Base-by-base conservation (phyloP, 208 protist species). In the Leishmania arabica region DNA sequence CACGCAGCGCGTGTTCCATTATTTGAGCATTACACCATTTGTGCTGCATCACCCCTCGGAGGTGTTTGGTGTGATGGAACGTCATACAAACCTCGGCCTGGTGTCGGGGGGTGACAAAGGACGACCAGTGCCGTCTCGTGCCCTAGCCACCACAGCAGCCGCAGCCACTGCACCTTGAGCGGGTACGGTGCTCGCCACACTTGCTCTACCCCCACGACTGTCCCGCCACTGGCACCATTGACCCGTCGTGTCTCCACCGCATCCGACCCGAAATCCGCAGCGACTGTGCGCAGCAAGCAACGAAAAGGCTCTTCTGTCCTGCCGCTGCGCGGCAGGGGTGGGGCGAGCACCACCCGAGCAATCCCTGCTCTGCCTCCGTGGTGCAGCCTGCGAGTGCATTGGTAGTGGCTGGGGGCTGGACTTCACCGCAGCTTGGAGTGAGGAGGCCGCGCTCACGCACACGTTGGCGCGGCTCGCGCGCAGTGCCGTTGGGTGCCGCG, bases 11-110 rank as follows among this genome's bases (percentile, higher is more conserved):
- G 70, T 84, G 17, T 95, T 95, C 75, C 86, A 93, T 76, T 78
- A 81, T 56, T 86, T 91, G 83, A 89, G 93, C 71, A 82, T 95
- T n/a, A 73, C 94, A 3, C 90, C 91, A 21, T 93, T 89, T 60
- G 90, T 90, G 17, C 78, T 96, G 6, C 81, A 86, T 37, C 82
- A 75, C 51, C 83, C 86, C 19, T 86, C 83, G 4, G 79, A 80
- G 6, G 84, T 96, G 9, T 96, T 94, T 84, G 53, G 79, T 27
- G 83, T 90, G 0, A 62, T 91, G 21, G 93, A 91, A 4, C 85
- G 90, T 6, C 93, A 95, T 79, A 94, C 91, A 3, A 91, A 88
- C 68, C 53, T 84, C 5, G 93, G 91, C 19, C 74, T 94, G 6
- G 80, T 93, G 34, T 42, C 85, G 24, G 88, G 87, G 87, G 24